Evolutionary conservation across 2,329 filamentous ascomycete species (phyloP).

Genomic region (Colletotrichum sojae): DNA sequence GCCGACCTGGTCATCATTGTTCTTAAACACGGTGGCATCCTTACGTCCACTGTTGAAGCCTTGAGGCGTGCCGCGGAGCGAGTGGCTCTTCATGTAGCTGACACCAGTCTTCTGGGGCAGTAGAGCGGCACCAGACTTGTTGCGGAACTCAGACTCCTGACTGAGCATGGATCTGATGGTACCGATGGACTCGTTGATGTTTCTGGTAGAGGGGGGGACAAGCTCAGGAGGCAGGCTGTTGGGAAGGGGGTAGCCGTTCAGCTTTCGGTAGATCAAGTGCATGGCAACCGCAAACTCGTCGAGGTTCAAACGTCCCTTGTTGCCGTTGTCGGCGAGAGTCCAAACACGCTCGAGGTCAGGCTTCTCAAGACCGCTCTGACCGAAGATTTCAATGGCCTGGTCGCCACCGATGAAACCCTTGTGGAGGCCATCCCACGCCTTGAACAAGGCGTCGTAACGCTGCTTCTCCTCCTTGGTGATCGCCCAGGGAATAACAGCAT

Average conservation of each 20-base stretch:
- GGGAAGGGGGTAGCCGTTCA: conserved; percentile 95
- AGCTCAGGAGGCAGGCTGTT: conserved; percentile 90
- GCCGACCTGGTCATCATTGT: conserved; percentile 92
- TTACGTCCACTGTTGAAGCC: conserved; percentile 78
- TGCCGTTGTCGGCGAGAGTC: conserved; percentile 94
- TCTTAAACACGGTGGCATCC: conserved; percentile 96
- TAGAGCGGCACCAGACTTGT: conserved; percentile 89
- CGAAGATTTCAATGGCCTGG: conserved; percentile 96
- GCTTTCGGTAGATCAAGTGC: conserved; percentile 97
- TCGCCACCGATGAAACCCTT: conserved; percentile 94
- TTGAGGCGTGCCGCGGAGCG: conserved; percentile 79
- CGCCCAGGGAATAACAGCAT: conserved; percentile 97
- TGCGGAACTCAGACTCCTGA: conserved; percentile 90
- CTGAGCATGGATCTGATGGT: conserved; percentile 91
- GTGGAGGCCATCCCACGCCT: conserved; percentile 93
- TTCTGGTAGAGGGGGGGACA: conserved; percentile 93
- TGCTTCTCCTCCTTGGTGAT: conserved; percentile 99
- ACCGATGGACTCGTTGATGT: conserved; percentile 92
- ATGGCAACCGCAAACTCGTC: conserved; percentile 99
- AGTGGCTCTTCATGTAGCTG: conserved; percentile 96
- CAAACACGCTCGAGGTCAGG: conserved; percentile 91
- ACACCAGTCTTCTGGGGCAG: conserved; percentile 98
- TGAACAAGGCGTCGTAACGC: conserved; percentile 94
- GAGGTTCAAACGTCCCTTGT: conserved; percentile 93
- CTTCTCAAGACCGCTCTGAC: conserved; percentile 94